Conservation (phyloP, 2,329 filamentous ascomycete genomes). For the Tolypocladium guangdongense region DNA sequence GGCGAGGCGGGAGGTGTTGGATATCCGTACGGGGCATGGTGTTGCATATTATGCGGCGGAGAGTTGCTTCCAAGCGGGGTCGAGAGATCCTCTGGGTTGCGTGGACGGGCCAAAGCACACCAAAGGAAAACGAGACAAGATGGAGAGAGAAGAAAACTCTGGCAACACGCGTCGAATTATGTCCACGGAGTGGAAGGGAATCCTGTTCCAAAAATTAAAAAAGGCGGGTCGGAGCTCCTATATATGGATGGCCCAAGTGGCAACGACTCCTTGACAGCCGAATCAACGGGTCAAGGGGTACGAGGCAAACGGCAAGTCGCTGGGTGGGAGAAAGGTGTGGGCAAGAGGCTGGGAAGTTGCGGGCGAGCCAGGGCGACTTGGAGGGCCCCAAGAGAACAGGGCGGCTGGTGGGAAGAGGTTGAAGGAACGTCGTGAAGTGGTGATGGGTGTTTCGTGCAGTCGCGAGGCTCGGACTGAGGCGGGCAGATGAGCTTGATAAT, state of each 20-base stretch:
- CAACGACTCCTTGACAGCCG: conserved; percentile 28
- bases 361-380: conserved; percentile 1
- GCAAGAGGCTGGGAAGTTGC: conserved; percentile 3
- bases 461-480: conserved; percentile 6
- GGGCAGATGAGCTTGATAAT: conserved; percentile 17
- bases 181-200: background rate
- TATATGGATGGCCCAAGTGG: conserved; percentile 6
- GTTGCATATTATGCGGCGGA: conserved; percentile 41
- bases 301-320: background rate
- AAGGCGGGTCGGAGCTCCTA: background rate
- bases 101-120: conserved; percentile 4
- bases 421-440: conserved; percentile 28
- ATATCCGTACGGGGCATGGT: conserved; percentile 45
- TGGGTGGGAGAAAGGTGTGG: conserved; percentile 2
- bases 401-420: conserved; percentile 5
- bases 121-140: background rate
- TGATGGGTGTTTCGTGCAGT: conserved; percentile 11
- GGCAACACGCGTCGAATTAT: background rate
- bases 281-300: conserved; percentile 38
- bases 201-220: background rate
- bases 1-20: conserved; percentile 48
- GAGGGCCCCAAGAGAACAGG: background rate
- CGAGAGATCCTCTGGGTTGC: conserved; percentile 12
- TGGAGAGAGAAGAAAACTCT: conserved; percentile 8
- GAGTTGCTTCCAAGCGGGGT: conserved; percentile 11